phyloP scores from a whole-genome alignment of 257 asterid species.

The Plantago major region DNA sequence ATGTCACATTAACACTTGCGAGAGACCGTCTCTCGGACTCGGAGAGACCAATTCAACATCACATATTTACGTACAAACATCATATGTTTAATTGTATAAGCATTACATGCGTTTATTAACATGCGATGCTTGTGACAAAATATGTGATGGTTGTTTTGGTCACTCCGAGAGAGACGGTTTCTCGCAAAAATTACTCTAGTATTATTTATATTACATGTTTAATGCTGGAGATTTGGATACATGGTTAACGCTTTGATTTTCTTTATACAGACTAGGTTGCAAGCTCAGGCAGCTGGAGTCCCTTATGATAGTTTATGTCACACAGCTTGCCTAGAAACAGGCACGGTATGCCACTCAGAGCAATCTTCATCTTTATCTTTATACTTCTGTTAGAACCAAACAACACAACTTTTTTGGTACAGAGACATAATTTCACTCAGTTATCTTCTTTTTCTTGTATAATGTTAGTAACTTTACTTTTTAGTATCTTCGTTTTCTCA shows the following conservation, averaged over 20 bases:
- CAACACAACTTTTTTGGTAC: not conserved
- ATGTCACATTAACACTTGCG: too few species aligned
- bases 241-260: constrained; percentile 19
- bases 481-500: not conserved
- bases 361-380: not conserved
- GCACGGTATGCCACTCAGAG: constrained; percentile 22
- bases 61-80: too few species aligned
- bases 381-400: not conserved
- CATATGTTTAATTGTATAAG: too few species aligned
- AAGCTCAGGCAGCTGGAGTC: constrained; percentile 88
- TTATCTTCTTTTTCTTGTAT: not conserved
- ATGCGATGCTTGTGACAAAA: too few species aligned
- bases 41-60: too few species aligned
- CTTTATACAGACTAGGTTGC: constrained; percentile 66
- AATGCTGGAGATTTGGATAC: too few species aligned
- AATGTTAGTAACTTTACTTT: not conserved
- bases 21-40: too few species aligned
- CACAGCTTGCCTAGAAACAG: constrained; percentile 23
- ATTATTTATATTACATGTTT: too few species aligned
- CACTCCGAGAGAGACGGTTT: too few species aligned
- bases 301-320: constrained; percentile 40
- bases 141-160: too few species aligned
- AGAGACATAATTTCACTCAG: not conserved
- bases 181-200: too few species aligned
- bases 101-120: too few species aligned